Evolutionary conservation across 1,284 basidiomycete genomes (phyloP).

Genomic region (Boletus hoseneyae): DNA sequence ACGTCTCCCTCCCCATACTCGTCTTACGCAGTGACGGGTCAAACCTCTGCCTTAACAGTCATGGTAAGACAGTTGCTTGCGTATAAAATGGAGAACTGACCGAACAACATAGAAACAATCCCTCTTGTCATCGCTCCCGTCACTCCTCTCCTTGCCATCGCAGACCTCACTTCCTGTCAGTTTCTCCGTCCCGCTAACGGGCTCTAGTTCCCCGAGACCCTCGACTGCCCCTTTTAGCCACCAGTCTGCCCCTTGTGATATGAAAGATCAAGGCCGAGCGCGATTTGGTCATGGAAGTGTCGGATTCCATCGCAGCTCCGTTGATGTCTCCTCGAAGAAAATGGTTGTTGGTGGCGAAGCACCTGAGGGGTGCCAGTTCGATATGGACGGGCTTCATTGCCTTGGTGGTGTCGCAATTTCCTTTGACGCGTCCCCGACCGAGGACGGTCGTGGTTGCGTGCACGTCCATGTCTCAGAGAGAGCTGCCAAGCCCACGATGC

Average conservation of each 20-base stretch:
- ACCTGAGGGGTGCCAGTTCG: slow-evolving; percentile 48
- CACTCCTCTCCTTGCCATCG: slow-evolving; percentile 63
- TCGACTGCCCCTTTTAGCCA: slow-evolving; percentile 49
- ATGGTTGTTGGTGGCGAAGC: slow-evolving; percentile 29
- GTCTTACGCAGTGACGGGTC: slow-evolving; percentile 40
- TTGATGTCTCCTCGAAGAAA: slow-evolving; percentile 34
- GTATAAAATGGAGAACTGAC: slow-evolving; percentile 19
- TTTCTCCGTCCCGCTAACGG: slow-evolving; percentile 50
- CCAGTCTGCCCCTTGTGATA: slow-evolving; percentile 49
- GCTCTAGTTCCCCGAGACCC: slow-evolving; percentile 36
- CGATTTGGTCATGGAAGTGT: slow-evolving; percentile 37
- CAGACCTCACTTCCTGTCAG: slow-evolving; percentile 50
- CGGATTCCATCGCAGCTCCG: slow-evolving; percentile 53
- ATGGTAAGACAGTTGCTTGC: slow-evolving; percentile 50
- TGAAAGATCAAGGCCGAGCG: slow-evolving; percentile 57
- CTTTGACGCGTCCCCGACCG: slow-evolving; percentile 59
- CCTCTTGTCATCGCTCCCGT: slow-evolving; percentile 68
- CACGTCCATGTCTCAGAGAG: slow-evolving; percentile 59
- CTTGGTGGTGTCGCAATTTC: slow-evolving; percentile 66
- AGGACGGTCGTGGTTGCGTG: slow-evolving; percentile 70
- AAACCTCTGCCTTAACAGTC: slow-evolving; percentile 61
- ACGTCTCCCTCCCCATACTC: slow-evolving; percentile 41
- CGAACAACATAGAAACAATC: slow-evolving; percentile 45
- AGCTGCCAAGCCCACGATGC: slow-evolving; percentile 34
- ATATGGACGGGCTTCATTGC: slow-evolving; percentile 45